Percentiles rank a stretch among this genome's conserved stretches.
These are phyloP conservation scores for Sanghuangporus sanghuang DNA, from an alignment of 1,284 basidiomycete genomes.

Conservation along the genomic window DNA sequence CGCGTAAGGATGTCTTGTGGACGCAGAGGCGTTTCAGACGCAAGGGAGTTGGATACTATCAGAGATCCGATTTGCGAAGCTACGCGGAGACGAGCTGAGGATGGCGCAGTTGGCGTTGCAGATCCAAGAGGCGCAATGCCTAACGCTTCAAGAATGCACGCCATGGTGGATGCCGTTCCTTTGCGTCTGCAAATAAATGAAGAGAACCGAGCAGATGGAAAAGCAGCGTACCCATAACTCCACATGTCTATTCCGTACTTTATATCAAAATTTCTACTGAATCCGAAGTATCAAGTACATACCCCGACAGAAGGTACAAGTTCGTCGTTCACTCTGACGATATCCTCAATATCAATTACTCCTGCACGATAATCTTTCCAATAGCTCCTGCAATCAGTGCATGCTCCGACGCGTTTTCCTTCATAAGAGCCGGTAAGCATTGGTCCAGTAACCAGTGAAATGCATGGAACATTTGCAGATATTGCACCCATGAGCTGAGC, in stretches of 20 bases:
- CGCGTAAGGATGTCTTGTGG: constrained; percentile 34
- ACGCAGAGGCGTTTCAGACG: constrained; percentile 18
- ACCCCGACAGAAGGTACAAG: constrained; percentile 30
- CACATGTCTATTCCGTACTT: constrained; percentile 25
- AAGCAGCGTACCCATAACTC: constrained; percentile 26
- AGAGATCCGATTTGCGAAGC: constrained; percentile 26
- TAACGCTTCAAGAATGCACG: constrained; percentile 29
- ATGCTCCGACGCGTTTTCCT: constrained; percentile 29
- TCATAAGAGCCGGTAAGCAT: constrained; percentile 30
- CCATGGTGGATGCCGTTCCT: constrained; percentile 32
- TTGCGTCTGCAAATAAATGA: background rate
- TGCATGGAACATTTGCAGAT: constrained; percentile 28
- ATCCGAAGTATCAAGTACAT: constrained; percentile 11
- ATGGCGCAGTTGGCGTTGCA: constrained; percentile 28
- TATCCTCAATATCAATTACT: constrained; percentile 30
- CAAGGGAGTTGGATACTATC: constrained; percentile 20
- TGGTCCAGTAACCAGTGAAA: constrained; percentile 30
- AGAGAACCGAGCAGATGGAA: background rate
- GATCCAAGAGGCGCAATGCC: constrained; percentile 29
- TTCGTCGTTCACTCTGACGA: constrained; percentile 28
- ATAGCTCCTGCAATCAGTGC: constrained; percentile 30
- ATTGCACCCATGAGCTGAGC: constrained; percentile 32
- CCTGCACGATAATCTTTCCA: constrained; percentile 30
- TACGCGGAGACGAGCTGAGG: constrained; percentile 28
- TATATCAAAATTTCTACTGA: background rate